These are phyloP conservation scores for Aspergillaceae sp. DNA, from an alignment of 2,329 filamentous ascomycete genomes.

Conservation along the genomic window DNA sequence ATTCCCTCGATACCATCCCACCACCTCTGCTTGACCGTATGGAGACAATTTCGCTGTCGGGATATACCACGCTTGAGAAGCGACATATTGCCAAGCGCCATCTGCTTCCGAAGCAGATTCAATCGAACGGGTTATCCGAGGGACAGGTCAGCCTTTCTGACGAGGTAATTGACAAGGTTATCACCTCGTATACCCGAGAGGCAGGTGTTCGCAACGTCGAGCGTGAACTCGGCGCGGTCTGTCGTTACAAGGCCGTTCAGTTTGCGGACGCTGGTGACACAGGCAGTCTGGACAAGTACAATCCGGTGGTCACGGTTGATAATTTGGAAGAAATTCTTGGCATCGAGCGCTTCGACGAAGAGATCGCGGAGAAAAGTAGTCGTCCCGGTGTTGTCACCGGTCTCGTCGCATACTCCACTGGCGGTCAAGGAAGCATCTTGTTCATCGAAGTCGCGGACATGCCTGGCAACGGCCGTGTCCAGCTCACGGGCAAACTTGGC, in stretches of 20 bases:
- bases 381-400: conserved; percentile 91
- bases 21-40: conserved; percentile 90
- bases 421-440: conserved; percentile 88
- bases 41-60: conserved; percentile 88
- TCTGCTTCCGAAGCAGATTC: conserved; percentile 92
- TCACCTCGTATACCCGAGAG: conserved; percentile 92
- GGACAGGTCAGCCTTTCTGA: conserved; percentile 69
- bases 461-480: conserved; percentile 84
- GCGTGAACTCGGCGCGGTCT: conserved; percentile 88
- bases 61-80: conserved; percentile 96
- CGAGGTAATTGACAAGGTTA: conserved; percentile 87
- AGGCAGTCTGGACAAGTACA: conserved; percentile 60
- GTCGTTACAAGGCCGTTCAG: conserved; percentile 89
- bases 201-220: conserved; percentile 93
- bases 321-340: conserved; percentile 88
- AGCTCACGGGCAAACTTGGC: conserved; percentile 91
- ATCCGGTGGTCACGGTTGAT: conserved; percentile 60
- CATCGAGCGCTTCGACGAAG: conserved; percentile 88
- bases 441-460: conserved; percentile 98
- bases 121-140: conserved; percentile 71
- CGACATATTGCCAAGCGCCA: conserved; percentile 87
- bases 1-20: conserved; percentile 88
- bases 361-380: conserved; percentile 76
- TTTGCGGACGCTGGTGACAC: conserved; percentile 82
- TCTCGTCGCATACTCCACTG: conserved; percentile 86